Evolutionary conservation across 768 basidiomycete genomes (phyloP).

Genomic region (Tylopilus felleus): DNA sequence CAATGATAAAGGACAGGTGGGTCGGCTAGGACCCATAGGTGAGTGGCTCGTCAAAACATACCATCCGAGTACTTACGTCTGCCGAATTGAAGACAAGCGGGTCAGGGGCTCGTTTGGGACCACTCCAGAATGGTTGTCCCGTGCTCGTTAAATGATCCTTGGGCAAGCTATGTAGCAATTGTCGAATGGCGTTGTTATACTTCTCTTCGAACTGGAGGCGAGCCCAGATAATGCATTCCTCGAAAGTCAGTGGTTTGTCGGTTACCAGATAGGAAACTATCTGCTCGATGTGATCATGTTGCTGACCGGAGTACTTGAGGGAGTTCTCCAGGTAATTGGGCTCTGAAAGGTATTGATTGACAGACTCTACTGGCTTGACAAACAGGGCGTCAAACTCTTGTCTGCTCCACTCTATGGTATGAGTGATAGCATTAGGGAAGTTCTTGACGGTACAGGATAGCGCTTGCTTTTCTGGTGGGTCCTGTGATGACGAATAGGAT

Average conservation of each 20-base stretch:
- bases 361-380: slow-evolving; percentile 89
- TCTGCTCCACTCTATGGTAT: slow-evolving; percentile 99
- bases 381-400: slow-evolving; percentile 90
- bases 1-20: slow-evolving; percentile 85
- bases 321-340: slow-evolving; percentile 92
- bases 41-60: slow-evolving; percentile 4
- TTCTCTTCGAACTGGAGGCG: slow-evolving; percentile 92
- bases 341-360: slow-evolving; percentile 95
- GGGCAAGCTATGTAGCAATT: slow-evolving; percentile 89
- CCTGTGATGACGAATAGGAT: slow-evolving; percentile 96
- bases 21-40: slow-evolving; percentile 50
- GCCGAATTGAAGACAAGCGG: slow-evolving; percentile 81
- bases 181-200: slow-evolving; percentile 90
- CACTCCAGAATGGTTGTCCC: slow-evolving; percentile 98
- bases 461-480: slow-evolving; percentile 97
- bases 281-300: slow-evolving; percentile 84
- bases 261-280: slow-evolving; percentile 87
- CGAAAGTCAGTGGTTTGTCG: slow-evolving; percentile 91
- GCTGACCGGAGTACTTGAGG: slow-evolving; percentile 88
- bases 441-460: slow-evolving; percentile 98
- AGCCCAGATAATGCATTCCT: slow-evolving; percentile 98
- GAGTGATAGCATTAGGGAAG: slow-evolving; percentile 97
- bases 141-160: slow-evolving; percentile 89
- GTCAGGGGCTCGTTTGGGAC: slow-evolving; percentile 96
- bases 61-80: slow-evolving; percentile 56